A percentile compares a stretch with the other conserved stretches of the same genome.
phyloP scores from a whole-genome alignment of 257 asterid species.

The Asclepias syriaca region DNA sequence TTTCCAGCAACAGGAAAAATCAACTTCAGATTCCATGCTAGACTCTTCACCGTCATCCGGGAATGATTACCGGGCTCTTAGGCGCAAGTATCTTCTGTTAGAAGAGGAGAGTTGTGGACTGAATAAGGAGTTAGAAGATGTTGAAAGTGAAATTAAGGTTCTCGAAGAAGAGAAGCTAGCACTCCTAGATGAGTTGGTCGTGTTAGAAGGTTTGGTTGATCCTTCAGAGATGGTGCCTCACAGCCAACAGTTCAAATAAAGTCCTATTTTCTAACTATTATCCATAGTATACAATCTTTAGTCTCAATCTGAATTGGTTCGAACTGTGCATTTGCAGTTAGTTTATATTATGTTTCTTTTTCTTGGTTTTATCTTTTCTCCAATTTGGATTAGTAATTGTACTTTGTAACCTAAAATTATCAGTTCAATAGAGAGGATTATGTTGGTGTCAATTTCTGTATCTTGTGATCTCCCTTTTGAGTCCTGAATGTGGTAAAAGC shows the following conservation, averaged over 20 bases:
- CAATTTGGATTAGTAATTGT: background rate
- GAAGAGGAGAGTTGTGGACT: slow-evolving; percentile 74
- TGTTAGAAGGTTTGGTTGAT: slow-evolving; percentile 78
- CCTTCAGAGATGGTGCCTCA: slow-evolving; percentile 51
- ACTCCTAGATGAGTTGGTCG: slow-evolving; percentile 82
- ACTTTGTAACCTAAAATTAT: background rate
- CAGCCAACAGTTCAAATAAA: slow-evolving; percentile 29
- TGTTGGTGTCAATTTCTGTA: background rate
- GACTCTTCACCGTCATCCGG: slow-evolving; percentile 46
- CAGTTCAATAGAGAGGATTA: background rate
- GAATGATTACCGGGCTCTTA: slow-evolving; percentile 63
- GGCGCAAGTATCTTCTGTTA: slow-evolving; percentile 67
- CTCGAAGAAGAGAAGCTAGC: slow-evolving; percentile 85
- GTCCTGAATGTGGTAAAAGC: too few species aligned
- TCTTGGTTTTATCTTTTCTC: background rate
- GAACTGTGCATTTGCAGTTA: background rate
- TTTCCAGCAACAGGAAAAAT: slow-evolving; percentile 33
- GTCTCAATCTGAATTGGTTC: background rate
- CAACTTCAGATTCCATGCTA: slow-evolving; percentile 31
- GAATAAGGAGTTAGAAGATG: slow-evolving; percentile 55
- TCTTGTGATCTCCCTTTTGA: background rate
- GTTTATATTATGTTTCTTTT: background rate
- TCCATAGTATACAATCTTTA: background rate
- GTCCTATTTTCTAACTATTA: background rate
- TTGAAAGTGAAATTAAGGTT: slow-evolving; percentile 56